Conservation (phyloP, 2,329 filamentous ascomycete genomes). For the Calonectria montana region DNA sequence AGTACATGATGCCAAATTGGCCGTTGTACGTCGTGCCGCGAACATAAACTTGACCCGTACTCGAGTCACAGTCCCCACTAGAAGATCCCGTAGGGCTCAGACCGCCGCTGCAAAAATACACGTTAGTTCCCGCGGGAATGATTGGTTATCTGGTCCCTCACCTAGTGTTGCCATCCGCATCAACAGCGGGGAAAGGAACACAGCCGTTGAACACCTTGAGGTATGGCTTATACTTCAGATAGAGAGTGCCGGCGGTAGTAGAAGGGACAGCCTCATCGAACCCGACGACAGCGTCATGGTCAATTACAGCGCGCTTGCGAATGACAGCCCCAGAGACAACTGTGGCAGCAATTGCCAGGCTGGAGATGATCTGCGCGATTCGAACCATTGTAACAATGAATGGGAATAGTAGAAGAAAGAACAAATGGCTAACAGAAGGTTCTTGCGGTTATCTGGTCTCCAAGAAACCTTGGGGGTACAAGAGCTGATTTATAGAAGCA, state of each 20-base stretch:
- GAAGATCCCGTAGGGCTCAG: constrained; percentile 46
- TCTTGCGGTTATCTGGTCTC: not conserved
- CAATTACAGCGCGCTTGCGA: constrained; percentile 43
- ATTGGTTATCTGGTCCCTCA: not conserved
- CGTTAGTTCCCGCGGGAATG: not conserved
- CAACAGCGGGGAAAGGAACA: constrained; percentile 72
- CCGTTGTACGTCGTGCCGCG: constrained; percentile 47
- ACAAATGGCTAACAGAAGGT: not conserved
- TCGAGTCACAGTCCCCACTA: constrained; percentile 48
- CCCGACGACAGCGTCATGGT: constrained; percentile 47
- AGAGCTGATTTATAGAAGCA: constrained; percentile 8
- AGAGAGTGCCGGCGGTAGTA: constrained; percentile 41
- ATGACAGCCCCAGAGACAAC: constrained; percentile 39
- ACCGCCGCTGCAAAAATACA: constrained; percentile 43
- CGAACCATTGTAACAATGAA: constrained; percentile 31
- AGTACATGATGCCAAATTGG: constrained; percentile 55
- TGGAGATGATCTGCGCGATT: constrained; percentile 32
- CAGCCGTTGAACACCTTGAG: constrained; percentile 67
- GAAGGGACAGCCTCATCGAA: constrained; percentile 47
- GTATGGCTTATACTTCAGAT: constrained; percentile 50
- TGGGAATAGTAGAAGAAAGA: not conserved
- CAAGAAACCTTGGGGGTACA: not conserved
- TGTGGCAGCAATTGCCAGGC: constrained; percentile 31
- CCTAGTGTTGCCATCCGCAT: constrained; percentile 65
- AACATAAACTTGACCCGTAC: constrained; percentile 53